Evolutionary conservation across 192 early-diverging fungal genomes (phyloP).

Genomic region (Backusella mclennaniae): DNA sequence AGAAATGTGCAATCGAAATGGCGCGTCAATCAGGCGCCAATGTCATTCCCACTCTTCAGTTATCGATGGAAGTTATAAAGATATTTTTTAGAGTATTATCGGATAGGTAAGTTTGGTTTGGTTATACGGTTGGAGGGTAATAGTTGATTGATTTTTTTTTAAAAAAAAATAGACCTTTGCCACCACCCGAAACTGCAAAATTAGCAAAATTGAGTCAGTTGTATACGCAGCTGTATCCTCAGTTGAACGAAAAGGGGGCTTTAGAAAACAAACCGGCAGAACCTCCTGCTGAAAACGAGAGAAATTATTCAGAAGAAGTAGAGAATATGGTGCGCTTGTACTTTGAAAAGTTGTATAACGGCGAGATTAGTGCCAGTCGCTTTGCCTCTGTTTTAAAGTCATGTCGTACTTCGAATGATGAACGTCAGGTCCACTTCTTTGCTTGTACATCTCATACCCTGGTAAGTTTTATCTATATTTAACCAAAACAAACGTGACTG

Average conservation of each 20-base stretch:
- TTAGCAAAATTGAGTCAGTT: conserved; percentile 51
- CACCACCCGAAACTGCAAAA: conserved; percentile 55
- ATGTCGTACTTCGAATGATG: conserved; percentile 73
- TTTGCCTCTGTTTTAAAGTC: conserved; percentile 83
- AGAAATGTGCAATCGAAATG: conserved; percentile 56
- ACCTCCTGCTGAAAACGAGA: conserved; percentile 15
- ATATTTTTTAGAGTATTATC: conserved; percentile 66
- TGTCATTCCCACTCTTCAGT: conserved; percentile 39
- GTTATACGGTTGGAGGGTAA: background rate
- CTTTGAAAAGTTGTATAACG: conserved; percentile 73
- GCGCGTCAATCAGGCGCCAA: conserved; percentile 39
- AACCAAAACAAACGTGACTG: background rate
- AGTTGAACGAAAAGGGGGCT: conserved; percentile 35
- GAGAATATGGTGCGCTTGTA: conserved; percentile 70
- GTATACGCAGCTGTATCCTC: conserved; percentile 47
- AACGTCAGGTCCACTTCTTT: conserved; percentile 76
- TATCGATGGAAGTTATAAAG: conserved; percentile 66
- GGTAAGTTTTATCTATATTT: conserved; percentile 10
- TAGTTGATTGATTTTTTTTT: background rate
- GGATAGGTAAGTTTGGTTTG: conserved; percentile 36
- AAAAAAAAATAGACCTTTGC: conserved; percentile 43
- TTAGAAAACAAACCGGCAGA: conserved; percentile 38
- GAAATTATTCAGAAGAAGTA: conserved; percentile 62
- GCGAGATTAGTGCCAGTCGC: conserved; percentile 72
- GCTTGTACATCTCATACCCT: conserved; percentile 86